Evolutionary conservation across 345 rosid genomes (phyloP).

Genomic region (Heritiera littoralis): DNA sequence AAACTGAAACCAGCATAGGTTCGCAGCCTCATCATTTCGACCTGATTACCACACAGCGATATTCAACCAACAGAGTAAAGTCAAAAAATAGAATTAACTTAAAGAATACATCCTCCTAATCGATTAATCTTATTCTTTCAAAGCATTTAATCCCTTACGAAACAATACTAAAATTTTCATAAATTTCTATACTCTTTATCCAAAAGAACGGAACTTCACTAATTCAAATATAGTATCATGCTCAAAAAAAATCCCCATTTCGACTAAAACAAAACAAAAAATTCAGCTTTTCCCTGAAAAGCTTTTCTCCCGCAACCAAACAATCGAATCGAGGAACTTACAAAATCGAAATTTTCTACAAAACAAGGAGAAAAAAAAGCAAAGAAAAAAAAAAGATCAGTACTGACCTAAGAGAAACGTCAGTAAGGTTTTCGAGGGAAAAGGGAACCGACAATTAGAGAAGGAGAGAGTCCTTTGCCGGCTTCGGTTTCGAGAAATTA

Average conservation of each 20-base stretch:
- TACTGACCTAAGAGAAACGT: background rate
- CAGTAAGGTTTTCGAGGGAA: background rate
- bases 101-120: background rate
- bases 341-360: background rate
- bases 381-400: background rate
- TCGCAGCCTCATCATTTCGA: constrained; percentile 64
- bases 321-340: background rate
- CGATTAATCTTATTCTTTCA: background rate
- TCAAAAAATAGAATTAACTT: background rate
- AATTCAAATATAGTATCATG: background rate
- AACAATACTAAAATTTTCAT: background rate
- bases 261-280: background rate
- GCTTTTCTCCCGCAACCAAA: background rate
- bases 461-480: background rate
- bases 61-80: background rate
- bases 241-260: background rate
- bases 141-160: background rate
- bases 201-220: background rate
- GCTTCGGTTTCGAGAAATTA: background rate
- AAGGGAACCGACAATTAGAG: background rate
- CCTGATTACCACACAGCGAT: constrained; percentile 3
- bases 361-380: background rate
- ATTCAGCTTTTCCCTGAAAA: background rate
- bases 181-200: background rate
- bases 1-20: constrained; percentile 70